Base-by-base conservation (phyloP, 1,284 basidiomycete genomes). In the Cutaneotrichosporon sp. region DNA sequence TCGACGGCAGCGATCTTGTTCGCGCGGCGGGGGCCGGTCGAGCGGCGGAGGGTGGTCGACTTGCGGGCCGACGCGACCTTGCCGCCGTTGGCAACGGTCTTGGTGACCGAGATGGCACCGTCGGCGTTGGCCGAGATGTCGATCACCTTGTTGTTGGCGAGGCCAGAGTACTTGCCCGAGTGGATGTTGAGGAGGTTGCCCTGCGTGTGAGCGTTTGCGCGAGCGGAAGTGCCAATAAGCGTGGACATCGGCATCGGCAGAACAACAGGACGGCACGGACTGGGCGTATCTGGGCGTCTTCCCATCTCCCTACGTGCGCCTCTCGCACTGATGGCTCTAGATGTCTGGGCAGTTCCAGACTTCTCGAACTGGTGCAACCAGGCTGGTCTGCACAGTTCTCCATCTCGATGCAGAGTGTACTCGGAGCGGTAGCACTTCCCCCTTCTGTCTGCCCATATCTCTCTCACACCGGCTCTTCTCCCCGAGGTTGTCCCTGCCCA, bases 161-260 rank as follows among this genome's bases (percentile, higher is more conserved):
- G 84, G 69, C 91, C 91, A 66, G 92, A 94, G 85, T 86, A 93
- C 80, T 93, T 94, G 85, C 86, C 85, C 34, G 92, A 93, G 84
- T 93, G 90, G 72, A 91, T 75, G 84, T 91, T 93, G 66, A 85
- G 82, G 78, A 93, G 86, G 85, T 94, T 94, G 71, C 89, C 91
- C 90, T 92, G 72, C 34, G 13, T 34, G 64, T 62, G 18, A 61
- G 64, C 53, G 40, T 30, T 8, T 22, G 49, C 26, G n/a, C n/a
- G 30, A 36, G 49, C 18, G 42, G 42, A n/a, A 18, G 18, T 11
- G 32, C 47, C 26, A 40, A n/a, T 18, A 18, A 13, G 42, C 18
- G 18, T 58, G 21, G 56, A 21, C 30, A 46, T 36, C 11, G 46
- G 10, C n/a, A 34, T 32, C 47, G 31, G 31, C 32, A 31, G n/a